These are phyloP conservation scores for Cyphellophora europaea DNA, from an alignment of 2,329 filamentous ascomycete genomes.

Conservation along the genomic window DNA sequence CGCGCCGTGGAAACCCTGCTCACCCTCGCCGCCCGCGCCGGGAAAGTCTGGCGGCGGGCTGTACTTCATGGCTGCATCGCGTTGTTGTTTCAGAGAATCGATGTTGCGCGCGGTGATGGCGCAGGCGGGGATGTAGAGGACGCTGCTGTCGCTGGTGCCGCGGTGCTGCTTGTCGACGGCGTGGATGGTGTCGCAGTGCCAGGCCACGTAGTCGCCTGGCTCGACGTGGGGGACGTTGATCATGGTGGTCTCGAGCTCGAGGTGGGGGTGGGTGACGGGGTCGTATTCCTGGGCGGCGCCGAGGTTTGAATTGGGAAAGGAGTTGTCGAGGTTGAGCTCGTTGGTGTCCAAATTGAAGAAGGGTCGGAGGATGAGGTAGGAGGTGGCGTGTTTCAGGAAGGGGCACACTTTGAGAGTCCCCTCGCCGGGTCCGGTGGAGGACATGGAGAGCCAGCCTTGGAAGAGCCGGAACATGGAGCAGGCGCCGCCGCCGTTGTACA, in stretches of 20 bases:
- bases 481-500: constrained; percentile 72
- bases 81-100: constrained; percentile 60
- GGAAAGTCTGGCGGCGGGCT: constrained; percentile 63
- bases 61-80: constrained; percentile 60
- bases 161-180: constrained; percentile 71
- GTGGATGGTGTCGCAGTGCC: constrained; percentile 53
- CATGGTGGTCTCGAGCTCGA: constrained; percentile 60
- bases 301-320: constrained; percentile 60
- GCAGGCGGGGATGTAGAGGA: constrained; percentile 82
- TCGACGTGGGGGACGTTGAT: constrained; percentile 58
- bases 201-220: constrained; percentile 65
- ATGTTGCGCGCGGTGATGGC: constrained; percentile 70
- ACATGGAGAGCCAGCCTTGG: constrained; percentile 83
- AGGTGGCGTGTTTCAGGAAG: constrained; percentile 62
- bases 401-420: constrained; percentile 79
- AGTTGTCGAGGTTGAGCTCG: constrained; percentile 32
- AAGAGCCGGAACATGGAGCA: constrained; percentile 82
- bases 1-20: constrained; percentile 28
- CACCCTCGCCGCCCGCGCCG: constrained; percentile 39
- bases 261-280: constrained; percentile 56
- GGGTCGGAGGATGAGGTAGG: constrained; percentile 72
- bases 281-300: constrained; percentile 63
- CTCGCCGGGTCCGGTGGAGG: constrained; percentile 59
- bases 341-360: constrained; percentile 59
- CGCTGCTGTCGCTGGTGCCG: constrained; percentile 66